Evolutionary conservation across 306 rosid species (phyloP).

Genomic region (Clitoria ternatea): DNA sequence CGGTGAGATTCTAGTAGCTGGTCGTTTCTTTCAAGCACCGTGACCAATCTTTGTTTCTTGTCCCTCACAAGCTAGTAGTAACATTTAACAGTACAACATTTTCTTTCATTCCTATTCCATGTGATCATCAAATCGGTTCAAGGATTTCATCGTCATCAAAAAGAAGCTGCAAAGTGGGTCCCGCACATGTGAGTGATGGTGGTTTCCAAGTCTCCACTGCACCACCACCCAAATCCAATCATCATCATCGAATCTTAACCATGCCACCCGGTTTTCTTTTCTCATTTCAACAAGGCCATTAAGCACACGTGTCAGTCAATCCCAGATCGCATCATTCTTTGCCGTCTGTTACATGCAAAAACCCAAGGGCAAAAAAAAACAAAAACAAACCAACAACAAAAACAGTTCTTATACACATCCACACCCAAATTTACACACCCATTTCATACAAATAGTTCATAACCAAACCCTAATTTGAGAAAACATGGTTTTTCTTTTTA

Average conservation of each 20-base stretch:
- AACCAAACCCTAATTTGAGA: too few species aligned
- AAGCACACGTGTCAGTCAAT: conserved; percentile 3
- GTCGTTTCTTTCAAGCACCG: not conserved
- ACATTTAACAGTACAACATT: not conserved
- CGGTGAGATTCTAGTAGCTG: not conserved
- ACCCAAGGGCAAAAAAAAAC: not conserved
- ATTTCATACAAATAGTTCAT: not conserved
- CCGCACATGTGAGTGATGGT: not conserved
- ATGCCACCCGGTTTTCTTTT: not conserved
- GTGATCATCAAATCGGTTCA: too few species aligned
- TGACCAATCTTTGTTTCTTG: not conserved
- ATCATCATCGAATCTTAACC: not conserved
- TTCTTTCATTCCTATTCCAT: not conserved
- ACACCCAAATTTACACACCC: not conserved
- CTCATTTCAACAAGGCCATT: not conserved
- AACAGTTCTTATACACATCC: not conserved
- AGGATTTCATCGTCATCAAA: too few species aligned
- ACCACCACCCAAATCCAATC: not conserved
- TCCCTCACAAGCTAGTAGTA: not conserved
- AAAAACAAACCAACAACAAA: not conserved
- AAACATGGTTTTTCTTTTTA: too few species aligned
- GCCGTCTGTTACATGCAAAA: conserved; percentile 5
- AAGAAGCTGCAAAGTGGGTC: not conserved
- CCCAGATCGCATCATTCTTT: not conserved
- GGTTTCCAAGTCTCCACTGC: not conserved